Conservation (phyloP, 768 basidiomycete species). For the Lactarius deliciosus region DNA sequence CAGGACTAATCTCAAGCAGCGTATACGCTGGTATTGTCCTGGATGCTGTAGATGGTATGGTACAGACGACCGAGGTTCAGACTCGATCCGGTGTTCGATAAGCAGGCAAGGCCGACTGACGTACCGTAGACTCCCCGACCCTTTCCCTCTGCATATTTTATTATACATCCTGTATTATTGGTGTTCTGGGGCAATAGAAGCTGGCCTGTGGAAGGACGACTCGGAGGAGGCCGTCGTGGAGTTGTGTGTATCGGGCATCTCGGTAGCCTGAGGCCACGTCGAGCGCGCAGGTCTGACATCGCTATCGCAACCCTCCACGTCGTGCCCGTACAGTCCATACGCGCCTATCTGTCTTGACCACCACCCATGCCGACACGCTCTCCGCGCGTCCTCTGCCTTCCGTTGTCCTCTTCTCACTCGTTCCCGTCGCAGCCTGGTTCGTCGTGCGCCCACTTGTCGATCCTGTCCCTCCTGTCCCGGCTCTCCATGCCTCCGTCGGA, state of each 20-base stretch:
- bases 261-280: neutral
- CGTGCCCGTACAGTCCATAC: neutral
- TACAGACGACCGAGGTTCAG: slow-evolving; percentile 3
- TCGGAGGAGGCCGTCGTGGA: slow-evolving; percentile 5
- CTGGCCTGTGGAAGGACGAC: slow-evolving; percentile 12
- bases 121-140: slow-evolving; percentile 67
- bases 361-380: slow-evolving; percentile 24
- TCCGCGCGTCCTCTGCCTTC: slow-evolving; percentile 25
- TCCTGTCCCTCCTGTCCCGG: slow-evolving; percentile 66
- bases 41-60: slow-evolving; percentile 41
- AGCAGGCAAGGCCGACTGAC: slow-evolving; percentile 19
- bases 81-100: neutral
- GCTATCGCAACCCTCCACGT: slow-evolving; percentile 7
- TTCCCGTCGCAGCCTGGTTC: slow-evolving; percentile 74
- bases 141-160: slow-evolving; percentile 47
- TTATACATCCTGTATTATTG: slow-evolving; percentile 43
- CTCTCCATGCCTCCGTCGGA: slow-evolving; percentile 75
- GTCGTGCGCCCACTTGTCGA: slow-evolving; percentile 68
- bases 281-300: slow-evolving; percentile 10
- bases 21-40: slow-evolving; percentile 56
- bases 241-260: slow-evolving; percentile 25
- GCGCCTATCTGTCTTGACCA: neutral
- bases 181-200: slow-evolving; percentile 10
- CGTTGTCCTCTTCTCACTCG: slow-evolving; percentile 53
- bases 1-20: slow-evolving; percentile 82